A percentile compares a stretch with the other conserved stretches of the same genome.
These are phyloP conservation scores for Cladosporium sp. DNA, from an alignment of 2,329 filamentous ascomycete genomes.

Conservation along the genomic window DNA sequence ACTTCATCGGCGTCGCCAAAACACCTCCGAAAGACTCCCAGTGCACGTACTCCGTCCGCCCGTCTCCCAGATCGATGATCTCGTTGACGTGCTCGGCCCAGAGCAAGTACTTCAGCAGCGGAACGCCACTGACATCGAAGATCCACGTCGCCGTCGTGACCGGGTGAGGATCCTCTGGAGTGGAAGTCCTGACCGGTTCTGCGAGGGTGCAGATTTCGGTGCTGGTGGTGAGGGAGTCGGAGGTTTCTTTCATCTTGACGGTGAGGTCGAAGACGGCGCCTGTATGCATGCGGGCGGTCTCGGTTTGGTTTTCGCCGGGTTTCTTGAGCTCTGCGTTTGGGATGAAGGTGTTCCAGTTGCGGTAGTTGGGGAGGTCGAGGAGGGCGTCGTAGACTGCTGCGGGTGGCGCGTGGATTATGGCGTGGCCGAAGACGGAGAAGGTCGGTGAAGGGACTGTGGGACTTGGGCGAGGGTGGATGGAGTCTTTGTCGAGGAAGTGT, in stretches of 20 bases:
- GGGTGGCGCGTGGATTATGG: constrained; percentile 43
- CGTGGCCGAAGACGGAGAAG: constrained; percentile 37
- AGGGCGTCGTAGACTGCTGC: constrained; percentile 46
- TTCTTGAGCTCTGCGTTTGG: constrained; percentile 47
- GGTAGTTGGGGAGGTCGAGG: constrained; percentile 48
- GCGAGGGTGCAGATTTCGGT: constrained; percentile 40
- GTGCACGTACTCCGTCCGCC: constrained; percentile 39
- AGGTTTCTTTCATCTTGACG: constrained; percentile 41
- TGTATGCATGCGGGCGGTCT: constrained; percentile 32
- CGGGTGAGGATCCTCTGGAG: constrained; percentile 21
- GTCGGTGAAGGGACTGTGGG: constrained; percentile 4
- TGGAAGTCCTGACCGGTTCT: constrained; percentile 32
- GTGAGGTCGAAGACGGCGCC: constrained; percentile 48
- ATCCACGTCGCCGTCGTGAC: constrained; percentile 36
- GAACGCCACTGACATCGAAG: constrained; percentile 33
- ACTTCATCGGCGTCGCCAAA: constrained; percentile 43
- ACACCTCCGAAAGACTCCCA: constrained; percentile 50
- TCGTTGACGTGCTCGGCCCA: constrained; percentile 51
- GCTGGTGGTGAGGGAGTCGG: constrained; percentile 25
- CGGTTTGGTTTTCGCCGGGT: constrained; percentile 36
- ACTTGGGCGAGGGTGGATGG: background rate
- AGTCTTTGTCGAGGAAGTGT: constrained; percentile 1
- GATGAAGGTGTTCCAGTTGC: constrained; percentile 50
- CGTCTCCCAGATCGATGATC: constrained; percentile 41
- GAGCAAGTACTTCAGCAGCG: constrained; percentile 39